Percentiles rank a stretch among this genome's conserved stretches.
These are phyloP conservation scores for Pseudopyricularia cyperi DNA, from an alignment of 2,329 filamentous ascomycete species.

Conservation along the genomic window DNA sequence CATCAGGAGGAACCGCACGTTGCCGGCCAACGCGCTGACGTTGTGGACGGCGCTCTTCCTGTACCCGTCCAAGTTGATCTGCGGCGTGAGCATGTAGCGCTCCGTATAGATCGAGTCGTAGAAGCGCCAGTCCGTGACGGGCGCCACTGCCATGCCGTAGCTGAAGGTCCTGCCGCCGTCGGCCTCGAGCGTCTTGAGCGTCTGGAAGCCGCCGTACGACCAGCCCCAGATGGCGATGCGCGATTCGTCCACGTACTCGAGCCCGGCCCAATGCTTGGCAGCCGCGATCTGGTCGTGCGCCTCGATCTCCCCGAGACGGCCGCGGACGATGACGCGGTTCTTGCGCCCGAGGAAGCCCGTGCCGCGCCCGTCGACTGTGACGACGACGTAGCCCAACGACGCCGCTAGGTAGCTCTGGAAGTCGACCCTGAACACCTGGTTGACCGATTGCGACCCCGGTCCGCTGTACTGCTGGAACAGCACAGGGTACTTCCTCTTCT, in stretches of 20 bases:
- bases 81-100: constrained; percentile 91
- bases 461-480: constrained; percentile 93
- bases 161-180: constrained; percentile 84
- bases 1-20: constrained; percentile 86
- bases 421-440: constrained; percentile 68
- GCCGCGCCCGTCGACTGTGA: constrained; percentile 87
- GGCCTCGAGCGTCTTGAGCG: constrained; percentile 84
- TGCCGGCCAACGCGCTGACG: constrained; percentile 56
- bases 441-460: constrained; percentile 81
- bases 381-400: constrained; percentile 77
- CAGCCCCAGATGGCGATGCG: constrained; percentile 95
- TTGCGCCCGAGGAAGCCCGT: constrained; percentile 83
- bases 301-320: constrained; percentile 75
- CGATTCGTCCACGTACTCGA: constrained; percentile 68
- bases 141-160: constrained; percentile 96
- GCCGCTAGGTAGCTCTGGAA: constrained; percentile 86
- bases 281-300: constrained; percentile 83
- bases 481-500: constrained; percentile 77
- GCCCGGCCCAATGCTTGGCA: constrained; percentile 69
- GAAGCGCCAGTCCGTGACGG: constrained; percentile 95
- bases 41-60: constrained; percentile 61
- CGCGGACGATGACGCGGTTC: constrained; percentile 69
- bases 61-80: constrained; percentile 70
- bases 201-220: constrained; percentile 94
- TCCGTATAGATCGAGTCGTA: constrained; percentile 94